A percentile compares a stretch with the other conserved stretches of the same genome.
phyloP scores from a whole-genome alignment of 1,284 basidiomycete species.

The Tilletia indica region DNA sequence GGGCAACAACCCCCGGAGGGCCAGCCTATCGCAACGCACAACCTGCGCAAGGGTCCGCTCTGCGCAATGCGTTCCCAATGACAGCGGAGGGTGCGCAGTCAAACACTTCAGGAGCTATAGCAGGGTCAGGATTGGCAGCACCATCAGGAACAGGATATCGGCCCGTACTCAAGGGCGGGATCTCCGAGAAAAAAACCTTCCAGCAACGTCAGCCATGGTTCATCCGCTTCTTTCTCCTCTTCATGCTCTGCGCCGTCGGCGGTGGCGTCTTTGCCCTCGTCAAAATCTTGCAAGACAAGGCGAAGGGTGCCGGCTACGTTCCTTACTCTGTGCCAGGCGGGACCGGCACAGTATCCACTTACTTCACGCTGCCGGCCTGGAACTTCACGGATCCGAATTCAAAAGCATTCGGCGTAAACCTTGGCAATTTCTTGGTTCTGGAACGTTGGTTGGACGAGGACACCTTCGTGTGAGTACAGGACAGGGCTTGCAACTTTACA shows the following conservation, averaged over 20 bases:
- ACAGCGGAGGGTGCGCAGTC: neutral
- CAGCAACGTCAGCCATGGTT: slow-evolving; percentile 4
- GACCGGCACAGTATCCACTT: neutral
- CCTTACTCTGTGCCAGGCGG: neutral
- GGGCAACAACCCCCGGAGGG: neutral
- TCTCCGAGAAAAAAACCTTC: slow-evolving; percentile 4
- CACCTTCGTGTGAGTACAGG: slow-evolving; percentile 45
- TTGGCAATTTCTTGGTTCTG: slow-evolving; percentile 53
- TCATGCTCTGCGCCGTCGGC: neutral
- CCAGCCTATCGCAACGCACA: neutral
- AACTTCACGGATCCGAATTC: slow-evolving; percentile 46
- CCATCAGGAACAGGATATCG: neutral
- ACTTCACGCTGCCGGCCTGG: slow-evolving; percentile 37
- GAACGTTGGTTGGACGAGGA: slow-evolving; percentile 58
- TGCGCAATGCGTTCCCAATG: slow-evolving; percentile 1
- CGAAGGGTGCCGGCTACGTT: neutral
- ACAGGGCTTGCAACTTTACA: neutral
- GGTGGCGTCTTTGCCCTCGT: neutral
- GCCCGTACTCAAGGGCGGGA: slow-evolving; percentile 4
- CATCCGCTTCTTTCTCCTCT: neutral
- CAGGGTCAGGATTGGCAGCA: neutral
- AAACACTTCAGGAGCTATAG: neutral
- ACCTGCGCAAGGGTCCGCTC: neutral
- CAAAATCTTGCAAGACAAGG: neutral
- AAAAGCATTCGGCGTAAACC: slow-evolving; percentile 49